Conservation (phyloP, 2,329 filamentous ascomycete genomes). For the Aspergillus fischeri region DNA sequence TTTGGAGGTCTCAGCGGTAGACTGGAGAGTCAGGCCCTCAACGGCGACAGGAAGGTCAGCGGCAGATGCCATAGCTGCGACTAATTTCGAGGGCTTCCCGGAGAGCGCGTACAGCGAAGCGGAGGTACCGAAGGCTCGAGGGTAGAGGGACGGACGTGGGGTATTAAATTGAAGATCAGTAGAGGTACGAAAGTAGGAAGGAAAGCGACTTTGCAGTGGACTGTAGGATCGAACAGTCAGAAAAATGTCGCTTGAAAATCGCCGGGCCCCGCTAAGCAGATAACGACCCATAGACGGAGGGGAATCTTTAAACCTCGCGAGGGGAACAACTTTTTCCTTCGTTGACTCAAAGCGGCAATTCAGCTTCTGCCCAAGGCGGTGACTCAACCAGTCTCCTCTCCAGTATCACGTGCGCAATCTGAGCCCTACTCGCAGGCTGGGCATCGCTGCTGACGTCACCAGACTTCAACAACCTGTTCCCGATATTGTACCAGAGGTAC, state of each 20-base stretch:
- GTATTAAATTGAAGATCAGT: background rate
- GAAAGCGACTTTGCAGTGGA: constrained; percentile 12
- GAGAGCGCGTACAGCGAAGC: constrained; percentile 5
- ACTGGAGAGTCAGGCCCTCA: constrained; percentile 38
- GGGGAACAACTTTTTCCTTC: constrained; percentile 23
- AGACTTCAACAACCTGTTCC: background rate
- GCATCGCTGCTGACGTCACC: background rate
- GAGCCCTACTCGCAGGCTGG: background rate
- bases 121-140: constrained; percentile 5
- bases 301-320: constrained; percentile 12
- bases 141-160: constrained; percentile 8
- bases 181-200: constrained; percentile 14
- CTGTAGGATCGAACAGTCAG: constrained; percentile 14
- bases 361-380: constrained; percentile 24
- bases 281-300: constrained; percentile 36
- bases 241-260: constrained; percentile 31
- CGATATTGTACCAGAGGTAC: background rate
- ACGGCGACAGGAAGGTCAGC: constrained; percentile 32
- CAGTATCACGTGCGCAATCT: constrained; percentile 10
- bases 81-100: constrained; percentile 11
- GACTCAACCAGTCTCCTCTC: constrained; percentile 8
- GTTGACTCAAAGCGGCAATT: constrained; percentile 27
- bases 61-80: constrained; percentile 32
- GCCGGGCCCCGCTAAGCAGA: constrained; percentile 38
- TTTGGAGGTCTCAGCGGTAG: constrained; percentile 35